Evolutionary conservation across 1,284 basidiomycete species (phyloP), one percentile per base, ranked within the genome.

Genomic region (Ceratobasidium sp.): DNA sequence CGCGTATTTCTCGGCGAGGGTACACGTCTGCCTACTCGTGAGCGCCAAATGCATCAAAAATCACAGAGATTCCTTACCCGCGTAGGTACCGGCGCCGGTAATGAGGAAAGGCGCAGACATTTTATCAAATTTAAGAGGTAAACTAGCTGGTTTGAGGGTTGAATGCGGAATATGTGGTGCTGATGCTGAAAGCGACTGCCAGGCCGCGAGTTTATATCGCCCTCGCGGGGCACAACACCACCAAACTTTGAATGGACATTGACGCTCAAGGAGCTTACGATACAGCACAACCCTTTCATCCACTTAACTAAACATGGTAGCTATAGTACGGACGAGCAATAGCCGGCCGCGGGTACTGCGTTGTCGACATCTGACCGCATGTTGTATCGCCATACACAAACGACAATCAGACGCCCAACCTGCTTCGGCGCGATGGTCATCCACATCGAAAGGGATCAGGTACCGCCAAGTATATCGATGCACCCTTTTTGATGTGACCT

Each of bases 1-100:
- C 60, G 35, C 55, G 59, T 18, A 79, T 77, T 38, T 79, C 74
- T 6, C 54, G 52, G 20, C 78, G 78, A 44, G 67, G 59, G 2
- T 55, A 57, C 7, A 54, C 54, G 2, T 55, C 66, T 68, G 16
- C 35, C 5, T 8, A 5, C 12, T 7, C n/a, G 52, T 55, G n/a
- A 55, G 52, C 1, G 2, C 16, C 10, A 12, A 38, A 38, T 38
- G 8, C 38, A 38, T 3, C 38, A 3, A 3, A 8, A 38, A 3
- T 38, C 3, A 8, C 38, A 38, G 38, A 38, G 38, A 8, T 38
- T 38, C 38, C 38, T 38, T 38, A 38, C 38, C 38, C 8, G 38
- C 38, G 38, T 38, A 38, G 3, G 38, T 38, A 3, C 38, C 48
- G 16, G n/a, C 48, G 18, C 48, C 48, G 16, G 48, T 50, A 50